Evolutionary conservation across 169 alveolate species (phyloP).

Genomic region (Pseudocohnilembus persalinus): DNA sequence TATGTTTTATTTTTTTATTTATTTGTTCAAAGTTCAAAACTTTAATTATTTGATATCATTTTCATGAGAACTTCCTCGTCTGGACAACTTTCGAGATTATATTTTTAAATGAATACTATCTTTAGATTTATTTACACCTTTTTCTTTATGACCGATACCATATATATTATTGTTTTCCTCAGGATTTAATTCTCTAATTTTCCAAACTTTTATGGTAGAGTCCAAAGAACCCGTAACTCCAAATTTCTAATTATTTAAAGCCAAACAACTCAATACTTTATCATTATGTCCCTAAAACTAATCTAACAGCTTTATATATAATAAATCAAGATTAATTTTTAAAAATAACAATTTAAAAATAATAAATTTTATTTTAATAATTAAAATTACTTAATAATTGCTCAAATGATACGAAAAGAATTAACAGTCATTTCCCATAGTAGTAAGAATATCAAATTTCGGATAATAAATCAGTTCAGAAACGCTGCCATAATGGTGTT

Average conservation of each 20-base stretch:
- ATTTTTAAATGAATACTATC: too few species aligned
- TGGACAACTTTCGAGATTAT: too few species aligned
- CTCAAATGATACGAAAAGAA: not conserved
- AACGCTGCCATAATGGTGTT: not conserved
- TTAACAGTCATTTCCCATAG: not conserved
- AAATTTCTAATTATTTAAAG: not conserved
- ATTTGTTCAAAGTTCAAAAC: too few species aligned
- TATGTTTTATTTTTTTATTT: too few species aligned
- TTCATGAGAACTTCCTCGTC: too few species aligned
- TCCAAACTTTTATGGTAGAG: not conserved
- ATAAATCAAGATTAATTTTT: not conserved
- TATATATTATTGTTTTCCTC: too few species aligned
- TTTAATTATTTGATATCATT: too few species aligned
- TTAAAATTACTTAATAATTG: not conserved
- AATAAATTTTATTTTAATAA: too few species aligned
- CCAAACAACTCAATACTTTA: not conserved
- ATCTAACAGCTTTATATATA: too few species aligned
- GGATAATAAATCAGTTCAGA: not conserved
- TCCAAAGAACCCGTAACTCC: not conserved
- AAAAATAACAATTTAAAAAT: too few species aligned
- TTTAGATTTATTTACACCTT: too few species aligned
- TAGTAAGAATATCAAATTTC: not conserved
- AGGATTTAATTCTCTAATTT: not conserved
- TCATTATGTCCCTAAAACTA: not conserved
- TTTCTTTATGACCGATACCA: too few species aligned